Evolutionary conservation across 192 early-diverging fungal genomes (phyloP).

Genomic region (Lunasporangiospora selenospora): DNA sequence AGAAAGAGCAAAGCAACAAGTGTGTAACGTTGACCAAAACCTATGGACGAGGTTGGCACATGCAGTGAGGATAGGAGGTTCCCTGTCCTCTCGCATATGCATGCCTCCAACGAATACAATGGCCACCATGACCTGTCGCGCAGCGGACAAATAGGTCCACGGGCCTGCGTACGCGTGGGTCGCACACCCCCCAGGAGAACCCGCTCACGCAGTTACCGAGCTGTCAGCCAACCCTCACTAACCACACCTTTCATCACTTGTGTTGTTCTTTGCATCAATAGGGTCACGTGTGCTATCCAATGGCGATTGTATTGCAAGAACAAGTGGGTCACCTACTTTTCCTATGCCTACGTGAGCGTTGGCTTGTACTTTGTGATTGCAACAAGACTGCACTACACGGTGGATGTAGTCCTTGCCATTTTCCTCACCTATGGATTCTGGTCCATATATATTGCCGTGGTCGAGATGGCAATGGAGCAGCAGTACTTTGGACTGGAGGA

Average conservation of each 20-base stretch:
- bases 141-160: no score
- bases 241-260: background rate
- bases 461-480: constrained; percentile 48
- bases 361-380: constrained; percentile 49
- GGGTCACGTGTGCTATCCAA: constrained; percentile 46
- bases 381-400: constrained; percentile 51
- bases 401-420: constrained; percentile 50
- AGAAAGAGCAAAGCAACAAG: background rate
- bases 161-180: constrained; percentile 19
- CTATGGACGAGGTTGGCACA: no score
- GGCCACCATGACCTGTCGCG: no score
- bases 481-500: constrained; percentile 46
- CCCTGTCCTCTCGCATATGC: no score
- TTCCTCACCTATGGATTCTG: constrained; percentile 62
- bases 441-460: constrained; percentile 59
- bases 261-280: constrained; percentile 3
- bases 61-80: no score
- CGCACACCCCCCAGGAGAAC: no score
- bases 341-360: constrained; percentile 43
- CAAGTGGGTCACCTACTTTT: constrained; percentile 41
- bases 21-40: no score
- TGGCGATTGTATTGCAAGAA: constrained; percentile 51
- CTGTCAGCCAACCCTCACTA: constrained; percentile 6
- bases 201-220: no score
- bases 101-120: no score